Conservation (phyloP, 78 protist genomes). For the Dictyostelium discoideum region DNA sequence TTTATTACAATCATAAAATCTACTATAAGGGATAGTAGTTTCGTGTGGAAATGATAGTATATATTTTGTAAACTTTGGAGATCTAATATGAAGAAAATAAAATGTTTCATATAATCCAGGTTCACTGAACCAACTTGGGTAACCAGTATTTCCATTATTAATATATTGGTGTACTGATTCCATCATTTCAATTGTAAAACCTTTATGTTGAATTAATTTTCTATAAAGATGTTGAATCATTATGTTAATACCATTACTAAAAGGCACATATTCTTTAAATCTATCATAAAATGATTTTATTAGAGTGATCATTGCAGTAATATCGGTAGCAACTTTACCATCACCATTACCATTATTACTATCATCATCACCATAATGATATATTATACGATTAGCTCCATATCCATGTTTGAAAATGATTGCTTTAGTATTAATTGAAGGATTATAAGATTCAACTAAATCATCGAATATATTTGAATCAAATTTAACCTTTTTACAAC, state of each 20-base stretch:
- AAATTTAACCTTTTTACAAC: no score
- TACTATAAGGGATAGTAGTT: background rate
- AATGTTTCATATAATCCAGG: background rate
- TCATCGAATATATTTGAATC: background rate
- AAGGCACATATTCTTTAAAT: background rate
- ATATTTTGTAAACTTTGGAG: background rate
- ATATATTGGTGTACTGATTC: background rate
- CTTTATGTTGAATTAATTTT: background rate
- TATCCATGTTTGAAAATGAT: background rate
- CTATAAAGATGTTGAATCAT: background rate
- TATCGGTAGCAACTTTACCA: no score
- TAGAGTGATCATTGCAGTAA: no score
- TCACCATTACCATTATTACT: no score
- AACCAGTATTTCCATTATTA: background rate
- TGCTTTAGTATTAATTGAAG: background rate
- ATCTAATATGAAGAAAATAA: background rate
- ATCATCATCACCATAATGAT: background rate
- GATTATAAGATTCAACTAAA: background rate
- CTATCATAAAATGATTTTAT: background rate
- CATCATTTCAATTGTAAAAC: background rate
- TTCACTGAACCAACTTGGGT: background rate
- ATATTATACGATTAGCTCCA: no score
- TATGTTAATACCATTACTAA: background rate
- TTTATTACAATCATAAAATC: background rate
- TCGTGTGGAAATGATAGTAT: background rate